Base-by-base conservation (phyloP, 2,329 filamentous ascomycete species). In the Taxawa tesnikishii region DNA sequence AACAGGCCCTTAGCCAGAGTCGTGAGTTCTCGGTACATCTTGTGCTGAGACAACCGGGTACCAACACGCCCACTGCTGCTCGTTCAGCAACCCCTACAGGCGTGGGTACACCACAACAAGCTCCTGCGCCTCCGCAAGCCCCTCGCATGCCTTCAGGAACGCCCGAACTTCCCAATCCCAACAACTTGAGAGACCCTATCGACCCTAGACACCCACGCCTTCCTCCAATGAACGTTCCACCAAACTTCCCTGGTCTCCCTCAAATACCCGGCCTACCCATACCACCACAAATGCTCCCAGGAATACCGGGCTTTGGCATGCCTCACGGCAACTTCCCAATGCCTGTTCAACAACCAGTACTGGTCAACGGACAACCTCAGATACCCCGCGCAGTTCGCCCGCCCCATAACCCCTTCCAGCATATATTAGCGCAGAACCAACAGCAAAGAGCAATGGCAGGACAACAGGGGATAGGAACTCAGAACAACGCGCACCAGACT, bases 1-100 rank as follows among this genome's bases (percentile, higher is more conserved):
- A 60, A 11, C 55, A 63, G 18, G 56, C 63, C 39, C 69, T 73
- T 47, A 47, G 66, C 4, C 41, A 38, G 9, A 48, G 53, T 38
- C 43, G 33, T 4, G 48, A 50, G 28, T 55, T 54, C 41, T 47
- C 51, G 7, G 31, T 55, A 6, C 52, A 55, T 28, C 37, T 55
- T 15, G 40, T 55, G 8, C 40, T 55, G 19, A 23, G 19, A 23
- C 19, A 8, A 8, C 8, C 19, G n/a, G 19, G 19, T 23, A n/a
- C 8, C 19, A n/a, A n/a, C n/a, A n/a, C n/a, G n/a, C n/a, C 19
- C n/a, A 23, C 19, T 23, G 8, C 19, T 23, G n/a, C 19, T 8
- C 19, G 8, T 8, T 23, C 19, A 8, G 19, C 19, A 23, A 8
- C 19, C 19, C 8, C 19, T 23, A 8, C 19, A 23, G 8, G 19